Evolutionary conservation across 306 rosid species (phyloP), one percentile per base, ranked within the genome.

Genomic region (Sicyos baderoa): DNA sequence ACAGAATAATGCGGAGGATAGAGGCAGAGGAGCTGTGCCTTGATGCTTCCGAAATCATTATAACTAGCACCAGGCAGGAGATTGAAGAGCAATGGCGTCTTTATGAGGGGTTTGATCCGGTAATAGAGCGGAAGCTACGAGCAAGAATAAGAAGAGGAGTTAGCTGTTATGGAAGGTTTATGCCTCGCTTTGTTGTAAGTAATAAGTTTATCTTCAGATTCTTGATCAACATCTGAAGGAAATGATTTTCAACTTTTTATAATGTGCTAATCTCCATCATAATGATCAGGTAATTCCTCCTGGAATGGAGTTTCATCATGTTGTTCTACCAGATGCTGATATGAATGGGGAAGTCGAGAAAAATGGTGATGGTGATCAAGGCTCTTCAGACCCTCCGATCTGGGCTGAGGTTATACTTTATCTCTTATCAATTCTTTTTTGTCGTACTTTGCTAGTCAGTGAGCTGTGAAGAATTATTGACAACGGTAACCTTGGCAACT

Each of bases 51-150:
- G 90, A 86, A 75, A 83, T 81, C 23, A 79, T 83, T 60, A 83
- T 86, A 66, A 86, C 90, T 66, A 83, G 90, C 80, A 86, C 87
- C 15, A 81, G 86, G 61, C 90, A 86, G 69, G 90, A 86, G 75
- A 86, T 83, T 16, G 90, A 86, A 55, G 77, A 80, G 65, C 90
- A 86, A 48, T 86, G 90, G 86, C 87, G 86, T 54, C 76, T 86
- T 25, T 86, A 83, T 56, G 90, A 86, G 71, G 90, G 90, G 9
- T 86, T 86, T 79, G 90, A 86, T 75, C 87, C 90, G n/a, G 61
- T 83, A 37, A 69, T 86, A 25, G 90, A 83, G 69, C 84, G 87
- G 40, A 86, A 86, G 56, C 57, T 86, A 62, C 71, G 87, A 77
- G 90, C 86, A 48, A 81, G 90, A 70, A 76, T 77, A 35, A 83